Evolutionary conservation across 2,329 filamentous ascomycete species (phyloP).

Genomic region (Mycosphaerelloides madeirae): DNA sequence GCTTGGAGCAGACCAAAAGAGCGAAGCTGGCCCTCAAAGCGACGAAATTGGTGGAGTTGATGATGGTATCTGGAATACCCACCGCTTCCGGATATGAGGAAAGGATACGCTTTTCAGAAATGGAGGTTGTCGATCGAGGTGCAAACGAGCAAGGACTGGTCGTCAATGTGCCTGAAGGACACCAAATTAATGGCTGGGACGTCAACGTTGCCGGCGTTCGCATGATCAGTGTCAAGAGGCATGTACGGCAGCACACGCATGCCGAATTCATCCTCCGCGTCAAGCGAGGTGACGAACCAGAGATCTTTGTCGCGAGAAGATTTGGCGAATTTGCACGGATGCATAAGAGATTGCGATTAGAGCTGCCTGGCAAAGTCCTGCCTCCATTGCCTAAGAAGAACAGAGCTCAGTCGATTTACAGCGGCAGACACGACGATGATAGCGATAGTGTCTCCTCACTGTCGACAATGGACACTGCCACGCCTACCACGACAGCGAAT

Average conservation of each 20-base stretch:
- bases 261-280: conserved; percentile 89
- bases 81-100: conserved; percentile 97
- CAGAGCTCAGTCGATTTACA: conserved; percentile 66
- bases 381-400: conserved; percentile 88
- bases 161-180: conserved; percentile 81
- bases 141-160: conserved; percentile 88
- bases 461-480: conserved; percentile 61
- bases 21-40: conserved; percentile 88
- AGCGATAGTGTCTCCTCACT: conserved; percentile 77
- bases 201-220: conserved; percentile 90
- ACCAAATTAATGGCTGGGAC: conserved; percentile 94
- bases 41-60: conserved; percentile 92
- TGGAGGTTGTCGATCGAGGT: conserved; percentile 90
- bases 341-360: conserved; percentile 71
- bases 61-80: conserved; percentile 98
- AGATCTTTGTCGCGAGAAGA: conserved; percentile 74
- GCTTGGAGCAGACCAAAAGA: conserved; percentile 92
- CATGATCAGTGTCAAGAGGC: conserved; percentile 74
- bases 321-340: conserved; percentile 84
- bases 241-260: conserved; percentile 84
- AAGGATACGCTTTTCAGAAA: conserved; percentile 90
- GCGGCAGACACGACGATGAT: conserved; percentile 55
- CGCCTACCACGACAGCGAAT: conserved; percentile 13
- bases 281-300: conserved; percentile 68
- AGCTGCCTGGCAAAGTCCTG: conserved; percentile 85